These are phyloP conservation scores for Byssothecium circinans DNA, from an alignment of 2,329 filamentous ascomycete species.

Conservation along the genomic window DNA sequence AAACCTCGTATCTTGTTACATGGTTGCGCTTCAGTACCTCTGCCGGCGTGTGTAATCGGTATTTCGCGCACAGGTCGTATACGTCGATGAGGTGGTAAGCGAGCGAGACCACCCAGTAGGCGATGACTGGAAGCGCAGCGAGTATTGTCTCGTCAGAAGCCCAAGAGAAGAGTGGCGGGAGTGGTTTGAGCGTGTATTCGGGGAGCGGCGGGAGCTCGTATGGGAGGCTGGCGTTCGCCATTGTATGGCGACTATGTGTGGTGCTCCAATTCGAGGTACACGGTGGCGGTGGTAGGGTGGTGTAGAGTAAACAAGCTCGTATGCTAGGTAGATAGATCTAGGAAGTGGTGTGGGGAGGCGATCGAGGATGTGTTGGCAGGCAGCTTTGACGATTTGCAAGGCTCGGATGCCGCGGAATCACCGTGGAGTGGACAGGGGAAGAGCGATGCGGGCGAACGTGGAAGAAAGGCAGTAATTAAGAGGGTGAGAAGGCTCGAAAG, in stretches of 20 bases:
- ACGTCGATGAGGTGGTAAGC: conserved; percentile 87
- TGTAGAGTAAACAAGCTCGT: not conserved
- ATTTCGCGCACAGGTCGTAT: conserved; percentile 83
- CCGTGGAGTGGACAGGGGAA: conserved; percentile 6
- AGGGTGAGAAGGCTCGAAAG: conserved; percentile 20
- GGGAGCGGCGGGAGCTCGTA: conserved; percentile 81
- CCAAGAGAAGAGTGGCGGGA: conserved; percentile 72
- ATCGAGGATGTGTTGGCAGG: not conserved
- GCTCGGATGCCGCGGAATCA: conserved; percentile 32
- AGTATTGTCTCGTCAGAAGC: conserved; percentile 81
- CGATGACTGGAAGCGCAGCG: conserved; percentile 73
- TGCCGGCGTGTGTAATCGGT: conserved; percentile 91
- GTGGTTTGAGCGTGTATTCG: conserved; percentile 70
- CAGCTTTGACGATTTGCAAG: conserved; percentile 2
- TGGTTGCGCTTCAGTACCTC: conserved; percentile 88
- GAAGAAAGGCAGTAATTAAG: not conserved
- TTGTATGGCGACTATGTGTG: conserved; percentile 22
- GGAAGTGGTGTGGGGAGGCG: conserved; percentile 3
- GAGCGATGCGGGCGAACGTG: conserved; percentile 13
- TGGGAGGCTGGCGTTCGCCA: conserved; percentile 49
- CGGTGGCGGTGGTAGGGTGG: not conserved
- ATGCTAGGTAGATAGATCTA: not conserved
- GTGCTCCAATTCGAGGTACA: conserved; percentile 9
- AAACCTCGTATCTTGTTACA: conserved; percentile 79
- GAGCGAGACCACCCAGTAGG: conserved; percentile 85